Evolutionary conservation across 805 yeast species (phyloP), one percentile per base, ranked within the genome.

Genomic region (Candida quercuum): DNA sequence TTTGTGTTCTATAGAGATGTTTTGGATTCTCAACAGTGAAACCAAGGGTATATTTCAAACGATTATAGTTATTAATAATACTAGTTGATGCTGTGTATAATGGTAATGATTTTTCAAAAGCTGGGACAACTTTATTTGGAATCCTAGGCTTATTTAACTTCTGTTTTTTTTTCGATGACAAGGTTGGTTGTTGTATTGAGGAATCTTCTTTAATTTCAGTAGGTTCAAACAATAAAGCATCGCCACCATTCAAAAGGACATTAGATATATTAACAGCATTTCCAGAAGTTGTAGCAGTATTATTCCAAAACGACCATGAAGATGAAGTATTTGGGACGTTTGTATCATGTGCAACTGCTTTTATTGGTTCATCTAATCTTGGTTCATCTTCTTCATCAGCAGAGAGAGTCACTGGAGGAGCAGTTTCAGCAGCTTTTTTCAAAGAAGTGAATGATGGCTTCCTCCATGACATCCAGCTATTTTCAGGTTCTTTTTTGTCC

Each of bases 251-350:
- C 5, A 45, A 29, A 7, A 52, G 40, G 4, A 54, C 40, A 13
- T 48, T 51, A 17, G 38, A 18, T 11, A 17, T 9, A 43, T 50
- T 8, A 48, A 35, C 1, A 41, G 21, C 3, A 45, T 39, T 5
- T 12, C 19, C 12, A 19, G 36, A 14, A 11, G 39, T 36, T 4
- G 38, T 25, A 1, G 40, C 28, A 1, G 45, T 13, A 25, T 35
- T 47, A 28, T 42, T 48, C 56, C 57, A 52, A 22, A 54, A 45
- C 2, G 59, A 51, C 59, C 59, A 54, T 1, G 59, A 19, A 41
- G 46, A 16, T 24, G 27, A 4, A 12, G 18, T 16, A 9, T 28
- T 25, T 14, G 32, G 15, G 5, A 4, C 18, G 8, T 13, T 20
- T 26, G 34, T 25, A 5, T 40, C 48, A 1, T 37, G n/a, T 2